Conservation (phyloP, 2,329 filamentous ascomycete genomes). For the Cladosporium sp. region DNA sequence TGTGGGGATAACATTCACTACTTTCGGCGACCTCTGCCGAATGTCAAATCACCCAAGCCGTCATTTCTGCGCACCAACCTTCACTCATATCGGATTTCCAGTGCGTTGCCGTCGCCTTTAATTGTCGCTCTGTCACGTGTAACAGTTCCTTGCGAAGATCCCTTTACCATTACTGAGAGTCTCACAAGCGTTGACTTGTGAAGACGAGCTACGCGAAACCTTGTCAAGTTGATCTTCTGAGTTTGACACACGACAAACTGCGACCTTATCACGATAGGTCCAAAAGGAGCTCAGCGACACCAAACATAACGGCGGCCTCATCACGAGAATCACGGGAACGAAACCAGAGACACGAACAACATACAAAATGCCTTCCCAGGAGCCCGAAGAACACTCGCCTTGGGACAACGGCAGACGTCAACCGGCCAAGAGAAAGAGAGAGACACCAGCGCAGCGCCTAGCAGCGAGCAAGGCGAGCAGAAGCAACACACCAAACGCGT, state of each 20-base stretch:
- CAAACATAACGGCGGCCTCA: too few relatives aligned
- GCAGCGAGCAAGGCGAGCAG: constrained; percentile 22
- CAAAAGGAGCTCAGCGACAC: too few relatives aligned
- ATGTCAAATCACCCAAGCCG: neutral
- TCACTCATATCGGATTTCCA: neutral
- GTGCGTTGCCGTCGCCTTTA: neutral
- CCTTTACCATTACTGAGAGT: too few relatives aligned
- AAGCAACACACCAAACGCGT: constrained; percentile 29
- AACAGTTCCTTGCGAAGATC: neutral
- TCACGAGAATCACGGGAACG: too few relatives aligned
- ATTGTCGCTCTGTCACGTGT: neutral
- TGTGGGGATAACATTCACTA: neutral
- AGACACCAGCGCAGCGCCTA: constrained; percentile 24
- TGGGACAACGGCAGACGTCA: constrained; percentile 16
- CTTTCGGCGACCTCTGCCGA: constrained; percentile 8
- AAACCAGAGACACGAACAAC: neutral
- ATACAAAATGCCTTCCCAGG: constrained; percentile 17
- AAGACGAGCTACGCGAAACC: too few relatives aligned
- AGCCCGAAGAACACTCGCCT: constrained; percentile 18
- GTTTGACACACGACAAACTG: neutral
- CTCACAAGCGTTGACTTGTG: too few relatives aligned
- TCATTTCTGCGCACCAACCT: neutral
- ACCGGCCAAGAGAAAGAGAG: constrained; percentile 29
- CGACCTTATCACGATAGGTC: neutral
- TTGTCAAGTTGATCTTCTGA: too few relatives aligned